phyloP scores from a whole-genome alignment of 495 filamentous ascomycete genomes.

The Trichoderma asperelloides region DNA sequence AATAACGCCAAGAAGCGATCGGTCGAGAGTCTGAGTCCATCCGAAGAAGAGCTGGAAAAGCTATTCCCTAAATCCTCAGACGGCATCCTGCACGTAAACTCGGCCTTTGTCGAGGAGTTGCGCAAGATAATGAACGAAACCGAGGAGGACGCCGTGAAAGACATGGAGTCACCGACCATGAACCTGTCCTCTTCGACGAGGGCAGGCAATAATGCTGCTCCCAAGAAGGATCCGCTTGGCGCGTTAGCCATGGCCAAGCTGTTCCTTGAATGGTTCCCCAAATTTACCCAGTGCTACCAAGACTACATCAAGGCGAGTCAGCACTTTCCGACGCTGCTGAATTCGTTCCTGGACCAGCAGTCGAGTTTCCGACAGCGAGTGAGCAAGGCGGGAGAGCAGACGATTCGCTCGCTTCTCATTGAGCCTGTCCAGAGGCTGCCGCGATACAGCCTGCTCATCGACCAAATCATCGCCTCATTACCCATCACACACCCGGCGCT shows the following conservation, averaged over 20 bases:
- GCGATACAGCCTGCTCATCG: constrained; percentile 90
- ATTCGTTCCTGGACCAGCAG: constrained; percentile 60
- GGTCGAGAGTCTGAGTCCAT: constrained; percentile 59
- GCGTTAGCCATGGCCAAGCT: constrained; percentile 64
- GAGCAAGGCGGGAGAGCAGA: constrained; percentile 80
- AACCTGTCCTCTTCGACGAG: constrained; percentile 11
- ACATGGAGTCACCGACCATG: constrained; percentile 42
- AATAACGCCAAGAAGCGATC: constrained; percentile 50
- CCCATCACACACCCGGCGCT: constrained; percentile 78
- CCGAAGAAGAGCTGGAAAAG: constrained; percentile 57
- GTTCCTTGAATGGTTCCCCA: constrained; percentile 81
- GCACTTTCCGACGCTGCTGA: constrained; percentile 72
- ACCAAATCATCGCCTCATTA: constrained; percentile 79
- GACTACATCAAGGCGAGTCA: constrained; percentile 83
- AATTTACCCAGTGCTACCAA: constrained; percentile 79
- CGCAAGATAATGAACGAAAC: constrained; percentile 70
- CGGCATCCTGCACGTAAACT: constrained; percentile 69
- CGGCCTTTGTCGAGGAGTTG: constrained; percentile 65
- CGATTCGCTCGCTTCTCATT: constrained; percentile 83
- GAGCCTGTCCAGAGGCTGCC: constrained; percentile 94
- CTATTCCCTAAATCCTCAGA: constrained; percentile 76
- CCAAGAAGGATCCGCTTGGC: constrained; percentile 61
- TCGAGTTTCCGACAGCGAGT: constrained; percentile 74
- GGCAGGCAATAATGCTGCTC: constrained; percentile 37
- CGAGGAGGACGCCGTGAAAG: constrained; percentile 65